Conservation (phyloP, 495 filamentous ascomycete genomes). For the Rhypophila decipiens region DNA sequence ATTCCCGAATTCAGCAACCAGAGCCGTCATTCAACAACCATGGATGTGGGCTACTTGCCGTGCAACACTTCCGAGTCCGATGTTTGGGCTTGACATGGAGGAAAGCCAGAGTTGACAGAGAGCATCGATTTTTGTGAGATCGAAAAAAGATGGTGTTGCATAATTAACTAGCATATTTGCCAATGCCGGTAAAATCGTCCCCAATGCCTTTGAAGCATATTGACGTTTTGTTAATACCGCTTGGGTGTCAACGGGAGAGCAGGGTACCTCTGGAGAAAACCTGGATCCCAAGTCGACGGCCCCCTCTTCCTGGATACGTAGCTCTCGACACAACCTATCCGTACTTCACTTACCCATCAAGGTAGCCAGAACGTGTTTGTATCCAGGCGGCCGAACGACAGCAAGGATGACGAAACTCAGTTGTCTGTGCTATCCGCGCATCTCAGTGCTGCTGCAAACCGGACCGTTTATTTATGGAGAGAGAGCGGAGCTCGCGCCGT, state of each 20-base stretch:
- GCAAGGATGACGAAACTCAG: conserved; percentile 18
- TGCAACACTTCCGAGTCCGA: no score
- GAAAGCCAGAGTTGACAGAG: neutral
- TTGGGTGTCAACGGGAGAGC: conserved; percentile 19
- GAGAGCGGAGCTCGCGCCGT: neutral
- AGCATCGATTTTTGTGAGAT: neutral
- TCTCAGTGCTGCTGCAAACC: no score
- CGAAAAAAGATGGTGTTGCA: conserved; percentile 16
- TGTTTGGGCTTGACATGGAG: no score
- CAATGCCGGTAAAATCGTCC: conserved; percentile 32
- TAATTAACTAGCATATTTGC: conserved; percentile 30
- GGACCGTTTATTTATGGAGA: no score
- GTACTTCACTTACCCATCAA: no score
- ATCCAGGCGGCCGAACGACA: conserved; percentile 8
- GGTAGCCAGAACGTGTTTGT: conserved; percentile 10
- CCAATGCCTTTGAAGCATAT: conserved; percentile 27
- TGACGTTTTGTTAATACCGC: conserved; percentile 18
- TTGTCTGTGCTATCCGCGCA: no score
- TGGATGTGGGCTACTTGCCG: conserved; percentile 3
- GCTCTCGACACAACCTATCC: conserved; percentile 3
- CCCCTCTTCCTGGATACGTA: conserved; percentile 16
- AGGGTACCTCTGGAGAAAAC: conserved; percentile 17
- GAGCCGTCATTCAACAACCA: conserved; percentile 3
- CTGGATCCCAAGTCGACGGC: conserved; percentile 14
- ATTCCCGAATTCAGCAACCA: no score